These are phyloP conservation scores for Pestalotiopsis sp. DNA, from an alignment of 2,329 filamentous ascomycete species.

Conservation along the genomic window DNA sequence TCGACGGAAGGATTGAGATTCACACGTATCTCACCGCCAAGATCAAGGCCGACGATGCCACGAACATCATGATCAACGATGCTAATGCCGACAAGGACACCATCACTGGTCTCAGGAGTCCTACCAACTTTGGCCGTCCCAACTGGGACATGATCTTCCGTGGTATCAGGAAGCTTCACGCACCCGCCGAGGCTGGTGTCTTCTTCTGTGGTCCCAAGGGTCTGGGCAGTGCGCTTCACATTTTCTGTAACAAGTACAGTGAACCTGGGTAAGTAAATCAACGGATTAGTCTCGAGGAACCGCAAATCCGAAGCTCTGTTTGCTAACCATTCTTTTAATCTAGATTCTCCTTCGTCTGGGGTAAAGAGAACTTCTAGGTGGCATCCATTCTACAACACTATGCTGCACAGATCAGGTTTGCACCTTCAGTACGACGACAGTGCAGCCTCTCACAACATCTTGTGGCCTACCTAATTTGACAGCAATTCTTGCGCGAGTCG, in stretches of 20 bases:
- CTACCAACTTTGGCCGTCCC: slow-evolving; percentile 83
- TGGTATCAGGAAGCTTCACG: slow-evolving; percentile 78
- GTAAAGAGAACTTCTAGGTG: slow-evolving; percentile 68
- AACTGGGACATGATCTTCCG: slow-evolving; percentile 93
- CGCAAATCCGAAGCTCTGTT: neutral
- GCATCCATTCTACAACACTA: neutral
- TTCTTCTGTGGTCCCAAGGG: slow-evolving; percentile 88
- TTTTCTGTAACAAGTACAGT: slow-evolving; percentile 87
- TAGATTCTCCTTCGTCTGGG: slow-evolving; percentile 69
- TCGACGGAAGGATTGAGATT: slow-evolving; percentile 84
- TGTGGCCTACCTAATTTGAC: neutral
- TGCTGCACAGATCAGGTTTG: neutral
- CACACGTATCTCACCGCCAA: slow-evolving; percentile 87
- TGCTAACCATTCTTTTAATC: neutral
- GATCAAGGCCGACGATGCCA: slow-evolving; percentile 84
- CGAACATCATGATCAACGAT: slow-evolving; percentile 93
- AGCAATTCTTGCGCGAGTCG: neutral
- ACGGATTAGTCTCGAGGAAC: neutral
- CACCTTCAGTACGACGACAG: neutral
- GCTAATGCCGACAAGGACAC: slow-evolving; percentile 82
- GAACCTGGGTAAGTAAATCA: slow-evolving; percentile 69
- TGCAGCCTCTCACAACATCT: neutral
- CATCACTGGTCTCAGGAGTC: slow-evolving; percentile 80
- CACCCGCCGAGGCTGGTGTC: slow-evolving; percentile 73
- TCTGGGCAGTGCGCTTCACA: slow-evolving; percentile 74